A percentile compares a stretch with the other conserved stretches of the same genome.
These are phyloP conservation scores for Tylopilus rubrobrunneus DNA, from an alignment of 768 basidiomycete genomes.

Conservation along the genomic window DNA sequence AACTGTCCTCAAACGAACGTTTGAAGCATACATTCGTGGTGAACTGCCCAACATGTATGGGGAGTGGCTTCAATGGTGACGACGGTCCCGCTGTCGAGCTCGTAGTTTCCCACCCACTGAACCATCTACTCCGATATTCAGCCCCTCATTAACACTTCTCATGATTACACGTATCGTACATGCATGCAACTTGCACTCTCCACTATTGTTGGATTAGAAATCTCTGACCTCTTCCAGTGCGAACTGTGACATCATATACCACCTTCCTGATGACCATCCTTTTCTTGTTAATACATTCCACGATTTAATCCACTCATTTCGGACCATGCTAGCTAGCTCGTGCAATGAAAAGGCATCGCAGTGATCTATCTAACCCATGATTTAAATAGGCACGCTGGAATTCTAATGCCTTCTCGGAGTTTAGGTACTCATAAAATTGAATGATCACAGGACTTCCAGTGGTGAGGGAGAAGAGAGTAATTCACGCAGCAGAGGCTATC, in stretches of 20 bases:
- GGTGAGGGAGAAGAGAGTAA: background rate
- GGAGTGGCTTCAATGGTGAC: conserved; percentile 62
- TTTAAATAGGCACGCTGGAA: conserved; percentile 15
- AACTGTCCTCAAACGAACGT: conserved; percentile 91
- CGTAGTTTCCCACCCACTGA: conserved; percentile 11
- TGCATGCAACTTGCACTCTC: conserved; percentile 25
- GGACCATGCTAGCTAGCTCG: conserved; percentile 19
- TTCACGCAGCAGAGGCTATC: conserved; percentile 18
- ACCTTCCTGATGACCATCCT: conserved; percentile 23
- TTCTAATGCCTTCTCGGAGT: conserved; percentile 20
- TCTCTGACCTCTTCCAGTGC: conserved; percentile 20
- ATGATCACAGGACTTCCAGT: background rate
- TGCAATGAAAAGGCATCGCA: conserved; percentile 2
- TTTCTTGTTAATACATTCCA: conserved; percentile 25
- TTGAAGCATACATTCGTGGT: conserved; percentile 87
- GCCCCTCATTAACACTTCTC: conserved; percentile 14
- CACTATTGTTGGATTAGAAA: conserved; percentile 31
- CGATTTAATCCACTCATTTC: conserved; percentile 15
- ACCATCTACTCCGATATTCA: conserved; percentile 31
- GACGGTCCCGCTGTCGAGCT: conserved; percentile 2
- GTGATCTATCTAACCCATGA: conserved; percentile 16
- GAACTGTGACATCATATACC: conserved; percentile 30
- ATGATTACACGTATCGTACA: conserved; percentile 26
- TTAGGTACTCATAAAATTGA: background rate
- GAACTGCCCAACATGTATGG: conserved; percentile 97